Percentiles rank a stretch among this genome's conserved stretches.
Evolutionary conservation across 257 asterid species (phyloP).

Genomic region (Nicotiana tomentosiformis): DNA sequence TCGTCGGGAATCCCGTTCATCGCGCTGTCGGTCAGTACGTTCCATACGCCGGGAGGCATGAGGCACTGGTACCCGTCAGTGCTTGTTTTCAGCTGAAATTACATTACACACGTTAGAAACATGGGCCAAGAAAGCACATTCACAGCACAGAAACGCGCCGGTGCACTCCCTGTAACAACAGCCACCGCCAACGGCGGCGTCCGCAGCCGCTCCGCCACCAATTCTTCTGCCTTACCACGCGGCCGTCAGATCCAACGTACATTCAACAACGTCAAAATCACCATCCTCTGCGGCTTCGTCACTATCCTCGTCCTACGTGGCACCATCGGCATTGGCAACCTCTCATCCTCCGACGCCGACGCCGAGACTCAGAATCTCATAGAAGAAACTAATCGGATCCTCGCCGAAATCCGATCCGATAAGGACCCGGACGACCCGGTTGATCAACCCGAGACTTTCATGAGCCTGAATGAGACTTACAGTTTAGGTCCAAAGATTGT

Average conservation of each 20-base stretch:
- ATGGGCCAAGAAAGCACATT: background rate
- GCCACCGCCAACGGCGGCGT: constrained; percentile 27
- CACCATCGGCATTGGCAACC: constrained; percentile 68
- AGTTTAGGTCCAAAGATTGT: constrained; percentile 55
- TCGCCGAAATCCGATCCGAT: constrained; percentile 68
- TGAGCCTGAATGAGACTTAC: constrained; percentile 37
- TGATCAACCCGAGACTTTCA: constrained; percentile 36
- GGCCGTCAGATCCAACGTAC: constrained; percentile 68
- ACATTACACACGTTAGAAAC: too few relatives aligned
- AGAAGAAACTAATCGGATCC: constrained; percentile 65
- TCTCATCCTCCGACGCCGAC: constrained; percentile 55
- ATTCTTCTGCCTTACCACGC: constrained; percentile 38
- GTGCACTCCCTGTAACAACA: background rate
- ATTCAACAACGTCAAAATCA: constrained; percentile 70
- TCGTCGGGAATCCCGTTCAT: too few relatives aligned
- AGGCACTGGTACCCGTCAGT: background rate
- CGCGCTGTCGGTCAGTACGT: too few relatives aligned
- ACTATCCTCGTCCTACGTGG: constrained; percentile 86
- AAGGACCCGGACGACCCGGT: constrained; percentile 46
- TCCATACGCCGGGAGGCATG: too few relatives aligned
- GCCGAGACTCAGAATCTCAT: constrained; percentile 46
- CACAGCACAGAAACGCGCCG: background rate
- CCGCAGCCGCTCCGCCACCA: constrained; percentile 36
- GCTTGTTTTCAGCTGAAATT: background rate
- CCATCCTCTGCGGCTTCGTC: constrained; percentile 75